phyloP scores from a whole-genome alignment of 1,284 basidiomycete genomes.

The Moniliophthora roreri region DNA sequence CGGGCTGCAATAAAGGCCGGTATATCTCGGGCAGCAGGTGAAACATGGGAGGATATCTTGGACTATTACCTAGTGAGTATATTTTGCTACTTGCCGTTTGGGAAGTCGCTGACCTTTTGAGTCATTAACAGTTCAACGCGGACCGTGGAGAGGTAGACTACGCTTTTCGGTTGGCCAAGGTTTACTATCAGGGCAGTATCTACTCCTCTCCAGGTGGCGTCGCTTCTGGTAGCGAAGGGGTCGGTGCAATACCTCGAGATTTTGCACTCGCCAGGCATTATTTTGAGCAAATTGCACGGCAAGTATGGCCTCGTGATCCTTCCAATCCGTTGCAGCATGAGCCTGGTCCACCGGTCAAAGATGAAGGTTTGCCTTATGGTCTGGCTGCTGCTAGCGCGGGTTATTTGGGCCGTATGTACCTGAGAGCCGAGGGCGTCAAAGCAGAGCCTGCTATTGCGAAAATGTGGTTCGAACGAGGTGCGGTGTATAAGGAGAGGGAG shows the following conservation, averaged over 20 bases:
- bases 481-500: conserved; percentile 81
- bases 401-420: conserved; percentile 90
- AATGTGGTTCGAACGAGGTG: conserved; percentile 94
- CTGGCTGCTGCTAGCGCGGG: conserved; percentile 80
- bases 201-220: conserved; percentile 75
- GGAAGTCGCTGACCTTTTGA: conserved; percentile 10
- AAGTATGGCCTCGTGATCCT: conserved; percentile 81
- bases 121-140: conserved; percentile 76
- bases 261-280: conserved; percentile 77
- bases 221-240: conserved; percentile 83
- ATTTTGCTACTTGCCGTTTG: background rate
- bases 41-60: conserved; percentile 89
- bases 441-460: conserved; percentile 77
- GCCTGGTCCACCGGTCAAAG: conserved; percentile 41
- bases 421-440: conserved; percentile 91
- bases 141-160: conserved; percentile 86
- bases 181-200: conserved; percentile 93
- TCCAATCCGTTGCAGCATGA: conserved; percentile 47
- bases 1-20: conserved; percentile 84
- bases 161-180: conserved; percentile 84
- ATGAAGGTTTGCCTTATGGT: conserved; percentile 57
- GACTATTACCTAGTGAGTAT: conserved; percentile 83
- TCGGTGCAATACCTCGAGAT: conserved; percentile 77
- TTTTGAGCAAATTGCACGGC: conserved; percentile 78
- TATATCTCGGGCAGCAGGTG: conserved; percentile 77